Conservation (phyloP, 2,329 filamentous ascomycete species). For the Colletotrichum endophyticum region DNA sequence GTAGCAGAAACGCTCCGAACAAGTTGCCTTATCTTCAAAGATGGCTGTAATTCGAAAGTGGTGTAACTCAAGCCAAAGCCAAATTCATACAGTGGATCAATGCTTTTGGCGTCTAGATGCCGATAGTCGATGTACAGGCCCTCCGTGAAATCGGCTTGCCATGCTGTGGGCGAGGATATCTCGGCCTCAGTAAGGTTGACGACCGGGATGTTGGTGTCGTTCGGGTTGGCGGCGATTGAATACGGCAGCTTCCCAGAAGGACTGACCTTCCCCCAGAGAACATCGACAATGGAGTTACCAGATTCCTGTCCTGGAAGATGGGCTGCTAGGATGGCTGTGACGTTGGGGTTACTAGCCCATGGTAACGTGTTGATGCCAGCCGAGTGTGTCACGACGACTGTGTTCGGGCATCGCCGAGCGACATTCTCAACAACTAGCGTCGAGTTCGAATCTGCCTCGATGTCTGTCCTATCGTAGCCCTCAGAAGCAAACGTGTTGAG, state of each 20-base stretch:
- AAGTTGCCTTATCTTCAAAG: slow-evolving; percentile 44
- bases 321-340: slow-evolving; percentile 79
- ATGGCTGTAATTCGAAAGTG: slow-evolving; percentile 56
- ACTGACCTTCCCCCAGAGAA: slow-evolving; percentile 66
- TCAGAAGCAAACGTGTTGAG: slow-evolving; percentile 73
- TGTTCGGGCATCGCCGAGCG: slow-evolving; percentile 55
- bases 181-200: slow-evolving; percentile 61
- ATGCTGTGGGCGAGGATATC: slow-evolving; percentile 61
- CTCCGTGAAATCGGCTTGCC: slow-evolving; percentile 54
- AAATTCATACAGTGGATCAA: slow-evolving; percentile 61
- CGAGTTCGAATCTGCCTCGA: slow-evolving; percentile 69
- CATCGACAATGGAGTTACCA: slow-evolving; percentile 75
- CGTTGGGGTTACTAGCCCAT: slow-evolving; percentile 67
- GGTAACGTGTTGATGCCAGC: slow-evolving; percentile 61
- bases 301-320: slow-evolving; percentile 78
- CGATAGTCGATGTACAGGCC: slow-evolving; percentile 61
- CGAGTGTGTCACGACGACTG: slow-evolving; percentile 67
- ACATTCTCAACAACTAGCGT: slow-evolving; percentile 62
- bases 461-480: slow-evolving; percentile 60
- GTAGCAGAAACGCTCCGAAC: slow-evolving; percentile 35
- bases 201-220: slow-evolving; percentile 48
- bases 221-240: slow-evolving; percentile 51
- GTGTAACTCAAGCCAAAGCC: slow-evolving; percentile 74
- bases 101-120: slow-evolving; percentile 52
- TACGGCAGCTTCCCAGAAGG: slow-evolving; percentile 55